Base-by-base conservation (phyloP, 306 rosid genomes). In the Vigna angularis region DNA sequence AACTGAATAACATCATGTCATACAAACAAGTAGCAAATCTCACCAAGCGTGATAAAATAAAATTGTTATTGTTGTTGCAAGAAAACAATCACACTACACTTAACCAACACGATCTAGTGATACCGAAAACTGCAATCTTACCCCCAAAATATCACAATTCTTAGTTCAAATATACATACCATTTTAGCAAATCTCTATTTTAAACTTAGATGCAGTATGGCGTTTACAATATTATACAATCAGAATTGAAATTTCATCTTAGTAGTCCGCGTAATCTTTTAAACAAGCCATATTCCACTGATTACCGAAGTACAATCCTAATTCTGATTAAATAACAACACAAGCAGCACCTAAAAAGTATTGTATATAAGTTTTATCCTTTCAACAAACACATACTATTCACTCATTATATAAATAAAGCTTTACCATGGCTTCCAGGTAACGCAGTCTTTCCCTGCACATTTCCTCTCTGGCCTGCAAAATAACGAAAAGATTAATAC, bases 391-490 rank as follows among this genome's bases (percentile, higher is more conserved):
- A 57, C 5, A 44, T 12, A 40, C 1, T 11, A 18, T 38, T 1
- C 12, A 16, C 8, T 15, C 30, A 40, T 11, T 18, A 2, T 30
- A 3, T 24, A 22, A 26, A 76, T 16, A 80, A 76, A 30, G 30
- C 36, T 65, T 78, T 78, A 93, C 99, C 97, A 87, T 89, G 67
- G 96, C 88, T 90, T 95, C 97, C 83, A 93, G 74, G 80, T 93
- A 93, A 16, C 96, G 93, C 66, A 85, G 85, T 79, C 98, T 87
- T 79, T 95, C 98, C 88, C 93, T 79, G 75, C 89, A 89, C 99
- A 95, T 95, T 89, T 91, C 99, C 90, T 93, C 98, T 85, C 98
- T 91, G 15, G 96, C 99, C 98, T 95, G 88, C 81, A 87, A 78
- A 64, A 12, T 15, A 61, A 83, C 36, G 57, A 4, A 80, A 72